Base-by-base conservation (phyloP, 495 filamentous ascomycete species). In the Hyphodiscus hymeniophilus region DNA sequence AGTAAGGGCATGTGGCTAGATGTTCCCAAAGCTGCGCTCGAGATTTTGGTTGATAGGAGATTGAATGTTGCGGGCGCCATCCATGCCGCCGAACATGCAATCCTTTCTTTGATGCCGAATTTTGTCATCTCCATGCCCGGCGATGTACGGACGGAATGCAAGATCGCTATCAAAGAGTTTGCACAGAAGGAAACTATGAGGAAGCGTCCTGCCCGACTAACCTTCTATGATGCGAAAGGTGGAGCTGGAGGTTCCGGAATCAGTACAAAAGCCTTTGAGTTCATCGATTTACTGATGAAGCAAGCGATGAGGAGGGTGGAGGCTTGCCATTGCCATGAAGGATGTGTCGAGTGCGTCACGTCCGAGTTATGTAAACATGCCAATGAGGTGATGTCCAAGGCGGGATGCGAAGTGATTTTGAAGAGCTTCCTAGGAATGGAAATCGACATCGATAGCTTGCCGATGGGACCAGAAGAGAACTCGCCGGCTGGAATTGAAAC, bases 1-100 rank as follows among this genome's bases (percentile, higher is more conserved):
- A 83, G 77, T 43, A 95, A 94, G 60, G 92, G 90, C 39, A 89
- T 95, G 84, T 98, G 92, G 92, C 79, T 98, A 18, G 91, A 97
- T 58, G 80, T 98, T 4, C 91, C 92, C 2, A 76, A 78, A 39
- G 60, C 51, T 4, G 89, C 89, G 0, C 79, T 98, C 12, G 77
- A 87, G 7, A 88, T 95, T 23, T 76, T 98, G 3, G 69, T 79
- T 24, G 73, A 74, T 1, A 73, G 79, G 8, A 69, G 76, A 2
- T 74, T 97, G 15, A 89, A 95, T 63, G 70, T 91, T 20, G 92
- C 89, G 0, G 92, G 79, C 1, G 89, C 87, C 0, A 96, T 98
- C 52, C 92, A 97, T 61, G 89, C 89, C 0, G 92, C 92, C 15
- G 86, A 96, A 63, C 92, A 98, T 55, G 89, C 89, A 1, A 69